Base-by-base conservation (phyloP, 768 basidiomycete species). In the Suillus tomentosus region DNA sequence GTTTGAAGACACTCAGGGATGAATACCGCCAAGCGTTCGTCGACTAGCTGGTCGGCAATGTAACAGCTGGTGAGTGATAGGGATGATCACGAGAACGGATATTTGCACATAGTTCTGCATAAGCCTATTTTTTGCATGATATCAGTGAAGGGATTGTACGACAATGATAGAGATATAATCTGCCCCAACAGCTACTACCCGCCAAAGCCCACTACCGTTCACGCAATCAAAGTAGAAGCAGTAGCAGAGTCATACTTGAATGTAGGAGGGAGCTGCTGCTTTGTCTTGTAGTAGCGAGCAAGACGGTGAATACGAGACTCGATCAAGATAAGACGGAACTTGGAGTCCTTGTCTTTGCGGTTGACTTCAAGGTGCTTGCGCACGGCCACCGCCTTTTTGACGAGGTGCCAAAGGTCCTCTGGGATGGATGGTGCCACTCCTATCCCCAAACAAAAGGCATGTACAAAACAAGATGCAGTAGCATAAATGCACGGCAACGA, bases 321-420 rank as follows among this genome's bases (percentile, higher is more conserved):
- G 85, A 99, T 96, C 73, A 98, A 84, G 84, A 98, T 98, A 74
- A 98, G 89, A 78, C 96, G 94, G 85, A 88, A 89, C 75, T 89
- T 96, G 79, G 93, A 94, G 86, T 98, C 96, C 85, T 95, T 96
- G 87, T 99, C 96, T 80, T 96, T 96, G 78, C 96, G 90, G 91
- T 97, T 98, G 74, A 86, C 84, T 80, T 97, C 94, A 71, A 99
- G 87, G 81, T 99, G 96, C 86, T 98, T 99, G 81, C 96, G 95
- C 75, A 99, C 95, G 73, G 94, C 85, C 75, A 99, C 95, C 79
- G 96, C 96, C 89, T 98, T 99, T 90, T 98, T 98, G 88, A 99
- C 91, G 80, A 97, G 90, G 87, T 95, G 91, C 91, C 94, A 97
- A 67, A 98, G 91, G 87, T 97, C 96, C 88, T 99, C 96, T 72